Evolutionary conservation across 495 filamentous ascomycete species (phyloP).

Genomic region (Darksidea phi): DNA sequence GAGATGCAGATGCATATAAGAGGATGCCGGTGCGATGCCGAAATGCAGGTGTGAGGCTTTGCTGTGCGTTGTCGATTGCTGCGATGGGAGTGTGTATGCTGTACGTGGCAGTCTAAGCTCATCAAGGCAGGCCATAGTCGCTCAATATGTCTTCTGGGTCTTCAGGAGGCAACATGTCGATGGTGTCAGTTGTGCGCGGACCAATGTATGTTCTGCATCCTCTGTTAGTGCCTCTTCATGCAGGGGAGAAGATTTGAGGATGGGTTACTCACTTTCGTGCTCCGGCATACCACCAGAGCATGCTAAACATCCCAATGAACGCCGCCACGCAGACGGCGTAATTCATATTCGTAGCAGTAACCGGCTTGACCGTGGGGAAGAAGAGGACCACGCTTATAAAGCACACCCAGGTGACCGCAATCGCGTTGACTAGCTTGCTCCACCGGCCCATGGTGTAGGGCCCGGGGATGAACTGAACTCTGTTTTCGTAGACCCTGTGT

Average conservation of each 20-base stretch:
- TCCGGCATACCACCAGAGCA: constrained; percentile 66
- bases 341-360: constrained; percentile 69
- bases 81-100: neutral
- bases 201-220: constrained; percentile 37
- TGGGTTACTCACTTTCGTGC: constrained; percentile 54
- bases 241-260: neutral
- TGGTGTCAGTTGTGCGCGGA: constrained; percentile 35
- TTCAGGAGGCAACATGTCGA: constrained; percentile 36
- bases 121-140: constrained; percentile 24
- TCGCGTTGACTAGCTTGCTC: constrained; percentile 58
- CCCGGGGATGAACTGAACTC: constrained; percentile 61
- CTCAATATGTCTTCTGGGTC: constrained; percentile 37
- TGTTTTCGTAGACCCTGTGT: constrained; percentile 57
- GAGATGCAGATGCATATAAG: neutral
- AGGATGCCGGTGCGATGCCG: neutral
- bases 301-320: constrained; percentile 60
- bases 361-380: constrained; percentile 61
- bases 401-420: constrained; percentile 63
- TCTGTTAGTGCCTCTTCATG: neutral
- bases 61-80: neutral
- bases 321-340: constrained; percentile 66
- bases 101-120: neutral
- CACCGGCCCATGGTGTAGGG: constrained; percentile 64
- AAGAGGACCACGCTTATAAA: constrained; percentile 69
- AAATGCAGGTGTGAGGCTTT: neutral